Evolutionary conservation across 805 yeast genomes (phyloP), one percentile per base, ranked within the genome.

Genomic region (Wickerhamiella kurtzmanii): DNA sequence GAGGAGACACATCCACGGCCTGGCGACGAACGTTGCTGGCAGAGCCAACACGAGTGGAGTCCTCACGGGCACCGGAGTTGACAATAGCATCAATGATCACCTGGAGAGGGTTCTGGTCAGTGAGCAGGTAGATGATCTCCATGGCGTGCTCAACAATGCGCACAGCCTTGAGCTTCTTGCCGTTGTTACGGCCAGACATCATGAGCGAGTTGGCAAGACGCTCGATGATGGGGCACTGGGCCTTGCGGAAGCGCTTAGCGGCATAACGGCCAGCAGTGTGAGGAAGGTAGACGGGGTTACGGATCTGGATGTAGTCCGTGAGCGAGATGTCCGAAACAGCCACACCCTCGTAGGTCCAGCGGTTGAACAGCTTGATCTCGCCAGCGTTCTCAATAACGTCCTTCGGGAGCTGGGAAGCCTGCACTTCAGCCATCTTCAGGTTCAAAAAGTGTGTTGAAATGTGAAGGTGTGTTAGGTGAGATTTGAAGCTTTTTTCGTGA

Each of bases 171-270:
- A 94, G 85, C 79, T 92, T 92, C 82, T 92, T 92, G 82, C 99
- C 99, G 83, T 94, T 92, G 94, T 92, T 92, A 80, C 97, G 89
- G 79, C 99, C 99, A 83, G 92, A 88, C 98, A 92, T 92, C 98
- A 92, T 92, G 71, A 92, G 79, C 58, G 98, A 83, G 89, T 92
- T 89, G 75, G 97, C 89, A 73, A 92, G 80, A 81, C 99, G 89
- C 82, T 92, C 99, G 64, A 92, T 73, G 72, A 92, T 82, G 68
- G 97, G 97, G 78, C 96, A 88, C 80, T 92, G 98, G 62, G 97
- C 92, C 83, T 92, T 92, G 82, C 97, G 88, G 84, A 92, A 92
- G 76, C 98, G 88, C 86, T 92, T 92, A 76, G 85, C 72, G 66
- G 97, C 97, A 77, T 89, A 92, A 75, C 96, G 89, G 72, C 98